These are phyloP conservation scores for Lichina pygmaea DNA, from an alignment of 495 filamentous ascomycete genomes.

Conservation along the genomic window DNA sequence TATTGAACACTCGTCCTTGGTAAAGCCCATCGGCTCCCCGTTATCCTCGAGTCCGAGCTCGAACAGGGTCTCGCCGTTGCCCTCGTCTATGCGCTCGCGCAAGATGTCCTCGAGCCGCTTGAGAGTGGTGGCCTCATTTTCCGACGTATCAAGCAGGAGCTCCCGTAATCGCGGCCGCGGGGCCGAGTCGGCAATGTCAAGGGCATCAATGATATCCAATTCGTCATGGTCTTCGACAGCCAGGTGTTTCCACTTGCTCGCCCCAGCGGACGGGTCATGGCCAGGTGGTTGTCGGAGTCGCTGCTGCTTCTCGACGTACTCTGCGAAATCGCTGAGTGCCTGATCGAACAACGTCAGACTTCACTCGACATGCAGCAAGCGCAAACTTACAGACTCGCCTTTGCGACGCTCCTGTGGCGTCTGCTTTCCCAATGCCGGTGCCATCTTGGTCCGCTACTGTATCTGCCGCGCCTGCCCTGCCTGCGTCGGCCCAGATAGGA, in stretches of 20 bases:
- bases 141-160: slow-evolving; percentile 36
- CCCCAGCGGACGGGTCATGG: slow-evolving; percentile 41
- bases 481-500: too few relatives aligned
- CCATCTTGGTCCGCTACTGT: slow-evolving; percentile 15
- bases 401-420: slow-evolving; percentile 50
- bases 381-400: slow-evolving; percentile 45
- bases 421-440: slow-evolving; percentile 28
- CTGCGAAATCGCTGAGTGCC: slow-evolving; percentile 91
- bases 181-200: slow-evolving; percentile 54
- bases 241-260: slow-evolving; percentile 26
- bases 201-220: slow-evolving; percentile 70
- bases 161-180: slow-evolving; percentile 44
- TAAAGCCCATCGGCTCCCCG: slow-evolving; percentile 71
- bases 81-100: slow-evolving; percentile 46
- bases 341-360: background rate
- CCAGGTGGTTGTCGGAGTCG: slow-evolving; percentile 24
- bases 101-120: slow-evolving; percentile 32
- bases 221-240: slow-evolving; percentile 54
- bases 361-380: background rate
- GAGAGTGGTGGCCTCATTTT: slow-evolving; percentile 31
- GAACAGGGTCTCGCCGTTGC: slow-evolving; percentile 74
- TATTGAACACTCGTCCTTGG: slow-evolving; percentile 49
- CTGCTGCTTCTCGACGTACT: slow-evolving; percentile 92
- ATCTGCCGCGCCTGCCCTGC: too few relatives aligned
- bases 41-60: slow-evolving; percentile 82